phyloP scores from a whole-genome alignment of 2,329 filamentous ascomycete species.

The Verticillium alfalfae region DNA sequence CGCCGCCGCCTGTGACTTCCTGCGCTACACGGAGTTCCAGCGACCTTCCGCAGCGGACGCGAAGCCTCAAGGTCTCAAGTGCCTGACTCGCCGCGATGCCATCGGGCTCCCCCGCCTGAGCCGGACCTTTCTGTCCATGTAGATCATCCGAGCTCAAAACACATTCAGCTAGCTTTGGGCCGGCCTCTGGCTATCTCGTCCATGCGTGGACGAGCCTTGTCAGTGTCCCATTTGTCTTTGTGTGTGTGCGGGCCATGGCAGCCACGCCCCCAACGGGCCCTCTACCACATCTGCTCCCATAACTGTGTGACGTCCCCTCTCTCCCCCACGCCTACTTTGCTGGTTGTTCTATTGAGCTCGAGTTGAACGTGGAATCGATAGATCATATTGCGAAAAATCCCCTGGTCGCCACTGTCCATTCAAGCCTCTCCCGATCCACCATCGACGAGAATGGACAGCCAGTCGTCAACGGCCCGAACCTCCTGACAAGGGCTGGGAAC shows the following conservation, averaged over 20 bases:
- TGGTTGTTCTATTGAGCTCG: neutral
- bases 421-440: neutral
- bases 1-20: neutral
- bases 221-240: too few species aligned
- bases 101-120: neutral
- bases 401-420: neutral
- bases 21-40: neutral
- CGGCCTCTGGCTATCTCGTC: neutral
- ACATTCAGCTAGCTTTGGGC: neutral
- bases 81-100: neutral
- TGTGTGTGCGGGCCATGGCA: neutral
- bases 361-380: neutral
- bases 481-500: neutral
- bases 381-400: too few species aligned
- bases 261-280: neutral
- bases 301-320: neutral
- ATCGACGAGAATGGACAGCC: neutral
- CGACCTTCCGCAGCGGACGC: neutral
- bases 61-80: neutral
- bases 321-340: neutral
- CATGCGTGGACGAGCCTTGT: too few species aligned
- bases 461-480: neutral
- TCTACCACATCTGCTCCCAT: neutral
- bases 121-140: neutral
- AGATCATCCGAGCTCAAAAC: neutral